A percentile compares a stretch with the other conserved stretches of the same genome.
Conservation (phyloP, 1,139 yeast genomes). For the Saccharomycopsis hybrid region DNA sequence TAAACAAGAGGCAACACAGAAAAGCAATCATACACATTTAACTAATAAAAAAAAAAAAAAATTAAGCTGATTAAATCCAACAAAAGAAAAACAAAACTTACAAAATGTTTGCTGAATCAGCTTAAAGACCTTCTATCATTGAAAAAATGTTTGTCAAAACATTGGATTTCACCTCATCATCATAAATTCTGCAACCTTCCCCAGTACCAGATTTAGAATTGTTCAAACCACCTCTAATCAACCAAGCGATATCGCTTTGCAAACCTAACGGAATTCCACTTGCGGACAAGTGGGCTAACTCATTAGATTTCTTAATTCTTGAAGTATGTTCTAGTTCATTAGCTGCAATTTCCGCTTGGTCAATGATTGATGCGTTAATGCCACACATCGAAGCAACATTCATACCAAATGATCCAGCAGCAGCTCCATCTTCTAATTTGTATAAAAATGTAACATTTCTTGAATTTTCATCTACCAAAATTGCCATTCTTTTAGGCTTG, state of each 20-base stretch:
- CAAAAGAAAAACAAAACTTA: no score
- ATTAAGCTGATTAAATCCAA: no score
- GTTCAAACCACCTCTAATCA: constrained; percentile 35
- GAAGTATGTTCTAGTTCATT: constrained; percentile 79
- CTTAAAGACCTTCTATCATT: constrained; percentile 36
- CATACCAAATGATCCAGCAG: constrained; percentile 97
- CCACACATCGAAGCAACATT: constrained; percentile 99
- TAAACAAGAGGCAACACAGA: no score
- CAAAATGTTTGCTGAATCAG: no score
- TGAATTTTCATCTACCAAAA: constrained; percentile 70
- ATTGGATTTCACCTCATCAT: constrained; percentile 37
- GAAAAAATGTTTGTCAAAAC: constrained; percentile 46
- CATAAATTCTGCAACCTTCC: constrained; percentile 41
- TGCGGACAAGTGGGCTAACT: constrained; percentile 21
- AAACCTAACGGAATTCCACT: constrained; percentile 55
- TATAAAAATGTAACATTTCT: constrained; percentile 85
- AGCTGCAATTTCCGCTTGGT: constrained; percentile 80
- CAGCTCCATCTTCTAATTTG: constrained; percentile 77
- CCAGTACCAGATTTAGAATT: constrained; percentile 30
- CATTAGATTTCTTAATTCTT: constrained; percentile 43
- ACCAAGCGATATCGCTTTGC: constrained; percentile 72
- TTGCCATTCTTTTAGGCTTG: constrained; percentile 81
- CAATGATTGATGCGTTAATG: constrained; percentile 64
- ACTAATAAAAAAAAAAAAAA: no score
- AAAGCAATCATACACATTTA: no score